phyloP scores from a whole-genome alignment of 179 eudicot species.

The Amaranthus tricolor region DNA sequence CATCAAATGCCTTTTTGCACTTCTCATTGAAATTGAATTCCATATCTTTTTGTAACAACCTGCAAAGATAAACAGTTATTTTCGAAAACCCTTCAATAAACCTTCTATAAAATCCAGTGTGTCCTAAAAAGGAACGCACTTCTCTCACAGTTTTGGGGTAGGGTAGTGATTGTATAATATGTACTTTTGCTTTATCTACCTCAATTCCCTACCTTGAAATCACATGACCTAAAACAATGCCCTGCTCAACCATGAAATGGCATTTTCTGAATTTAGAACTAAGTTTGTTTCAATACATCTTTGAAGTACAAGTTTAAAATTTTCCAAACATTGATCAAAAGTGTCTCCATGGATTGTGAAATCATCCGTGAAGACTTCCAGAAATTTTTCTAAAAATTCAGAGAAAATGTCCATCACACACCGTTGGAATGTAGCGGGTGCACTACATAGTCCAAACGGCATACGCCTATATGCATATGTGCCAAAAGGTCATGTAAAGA shows the following conservation, averaged over 20 bases:
- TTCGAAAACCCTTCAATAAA: neutral
- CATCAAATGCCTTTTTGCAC: too few species aligned
- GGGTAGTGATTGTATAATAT: neutral
- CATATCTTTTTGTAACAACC: neutral
- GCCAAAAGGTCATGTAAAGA: conserved; percentile 1
- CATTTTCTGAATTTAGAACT: neutral
- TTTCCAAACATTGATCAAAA: too few species aligned
- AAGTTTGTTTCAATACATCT: neutral
- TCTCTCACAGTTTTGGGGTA: neutral
- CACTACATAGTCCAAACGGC: neutral
- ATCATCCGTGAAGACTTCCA: neutral
- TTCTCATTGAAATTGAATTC: neutral
- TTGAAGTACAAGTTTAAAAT: too few species aligned
- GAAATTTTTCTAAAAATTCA: neutral
- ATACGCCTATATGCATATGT: neutral
- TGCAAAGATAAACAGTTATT: neutral
- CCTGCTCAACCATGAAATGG: neutral
- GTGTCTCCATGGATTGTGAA: neutral
- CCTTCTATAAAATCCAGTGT: neutral
- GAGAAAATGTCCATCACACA: neutral
- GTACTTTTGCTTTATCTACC: neutral
- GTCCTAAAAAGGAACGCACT: neutral
- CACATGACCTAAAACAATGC: neutral
- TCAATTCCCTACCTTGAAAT: neutral
- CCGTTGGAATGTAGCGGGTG: neutral